A percentile compares a stretch with the other conserved stretches of the same genome.
phyloP scores from a whole-genome alignment of 1,284 basidiomycete genomes.

The Phellinidium pouzarii region DNA sequence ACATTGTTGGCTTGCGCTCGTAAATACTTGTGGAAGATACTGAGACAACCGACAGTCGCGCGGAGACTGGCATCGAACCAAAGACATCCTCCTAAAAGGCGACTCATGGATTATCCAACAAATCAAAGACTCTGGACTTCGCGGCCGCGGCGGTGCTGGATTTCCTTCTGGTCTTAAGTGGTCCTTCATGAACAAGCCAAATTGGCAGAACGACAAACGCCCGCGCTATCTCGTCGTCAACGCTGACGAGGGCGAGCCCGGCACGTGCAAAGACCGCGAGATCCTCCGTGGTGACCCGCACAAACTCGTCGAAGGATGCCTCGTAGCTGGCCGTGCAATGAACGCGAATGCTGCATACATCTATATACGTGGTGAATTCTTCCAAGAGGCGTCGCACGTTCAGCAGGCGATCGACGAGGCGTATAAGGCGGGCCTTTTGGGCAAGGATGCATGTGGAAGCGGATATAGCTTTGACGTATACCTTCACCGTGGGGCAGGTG shows the following conservation, averaged over 20 bases:
- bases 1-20: constrained; percentile 19
- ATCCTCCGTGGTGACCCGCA: constrained; percentile 97
- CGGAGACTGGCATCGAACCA: constrained; percentile 97
- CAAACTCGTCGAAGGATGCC: constrained; percentile 96
- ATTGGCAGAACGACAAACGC: constrained; percentile 91
- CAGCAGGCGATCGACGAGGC: constrained; percentile 95
- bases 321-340: constrained; percentile 97
- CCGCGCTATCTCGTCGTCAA: constrained; percentile 97
- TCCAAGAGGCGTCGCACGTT: constrained; percentile 89
- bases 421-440: constrained; percentile 88
- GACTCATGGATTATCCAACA: constrained; percentile 97
- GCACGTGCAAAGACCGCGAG: constrained; percentile 98
- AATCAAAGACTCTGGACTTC: constrained; percentile 93
- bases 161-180: constrained; percentile 98
- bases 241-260: constrained; percentile 97
- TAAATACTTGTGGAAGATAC: neutral
- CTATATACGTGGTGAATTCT: constrained; percentile 98
- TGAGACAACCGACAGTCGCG: constrained; percentile 50
- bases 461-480: constrained; percentile 97
- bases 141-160: constrained; percentile 95
- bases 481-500: constrained; percentile 93
- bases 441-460: constrained; percentile 87
- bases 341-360: constrained; percentile 98
- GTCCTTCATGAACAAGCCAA: constrained; percentile 99
- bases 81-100: constrained; percentile 92